Evolutionary conservation across 495 filamentous ascomycete species (phyloP).

Genomic region (Parmelia sp.): DNA sequence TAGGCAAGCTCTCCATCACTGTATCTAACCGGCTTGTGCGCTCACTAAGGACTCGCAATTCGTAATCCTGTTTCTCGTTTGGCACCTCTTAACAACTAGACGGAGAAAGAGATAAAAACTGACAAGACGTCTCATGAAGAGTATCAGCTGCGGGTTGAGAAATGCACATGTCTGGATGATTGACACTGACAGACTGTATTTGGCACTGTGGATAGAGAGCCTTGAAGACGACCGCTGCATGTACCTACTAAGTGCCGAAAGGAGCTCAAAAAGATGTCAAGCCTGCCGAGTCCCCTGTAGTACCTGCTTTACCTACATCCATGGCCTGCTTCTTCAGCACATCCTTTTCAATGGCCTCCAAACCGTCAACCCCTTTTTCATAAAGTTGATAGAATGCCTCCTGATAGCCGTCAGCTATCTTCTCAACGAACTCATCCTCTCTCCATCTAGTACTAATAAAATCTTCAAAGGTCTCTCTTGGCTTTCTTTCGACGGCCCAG

Average conservation of each 20-base stretch:
- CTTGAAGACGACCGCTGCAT: not conserved
- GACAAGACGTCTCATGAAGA: not conserved
- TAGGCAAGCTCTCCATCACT: too few species aligned
- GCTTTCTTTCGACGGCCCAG: constrained; percentile 70
- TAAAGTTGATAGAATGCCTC: constrained; percentile 67
- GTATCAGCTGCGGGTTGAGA: not conserved
- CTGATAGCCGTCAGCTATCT: constrained; percentile 75
- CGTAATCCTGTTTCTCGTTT: not conserved
- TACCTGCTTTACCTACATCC: constrained; percentile 4
- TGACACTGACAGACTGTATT: not conserved
- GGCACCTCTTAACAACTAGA: too few species aligned
- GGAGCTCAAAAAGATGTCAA: not conserved
- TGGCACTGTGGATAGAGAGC: not conserved
- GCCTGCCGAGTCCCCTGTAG: constrained; percentile 6
- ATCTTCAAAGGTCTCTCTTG: constrained; percentile 76
- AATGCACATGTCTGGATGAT: not conserved
- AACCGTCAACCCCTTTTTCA: constrained; percentile 65
- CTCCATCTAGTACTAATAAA: constrained; percentile 76
- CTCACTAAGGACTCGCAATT: not conserved
- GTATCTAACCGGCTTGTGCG: too few species aligned
- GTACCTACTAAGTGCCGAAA: not conserved
- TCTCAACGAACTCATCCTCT: constrained; percentile 74
- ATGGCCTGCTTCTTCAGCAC: constrained; percentile 45
- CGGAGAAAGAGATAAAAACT: not conserved
- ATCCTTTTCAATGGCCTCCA: constrained; percentile 69